Evolutionary conservation across 169 alveolate species (phyloP), one percentile per base, ranked within the genome.

Genomic region (Babesia ovis): DNA sequence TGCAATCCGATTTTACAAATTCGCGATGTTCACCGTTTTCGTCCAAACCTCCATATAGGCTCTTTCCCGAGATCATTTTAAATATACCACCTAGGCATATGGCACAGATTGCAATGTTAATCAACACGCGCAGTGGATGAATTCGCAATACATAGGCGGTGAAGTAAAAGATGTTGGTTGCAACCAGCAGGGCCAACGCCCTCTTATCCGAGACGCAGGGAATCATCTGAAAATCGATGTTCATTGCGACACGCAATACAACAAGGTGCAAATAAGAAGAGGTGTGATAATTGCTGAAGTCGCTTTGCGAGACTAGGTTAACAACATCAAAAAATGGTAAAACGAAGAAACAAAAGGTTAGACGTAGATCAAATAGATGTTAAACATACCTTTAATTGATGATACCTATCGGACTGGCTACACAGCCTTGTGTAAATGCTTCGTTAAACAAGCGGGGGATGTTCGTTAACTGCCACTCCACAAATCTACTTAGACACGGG

Each of bases 111-210:
- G 45, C 60, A 23, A 58, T 9, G 50, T 79, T 79, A 55, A 35
- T 16, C 66, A 79, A 32, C 23, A 79, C 51, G 27, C 64, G 29
- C 34, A 79, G 55, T 4, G 77, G 76, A 18, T 74, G 54, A 20
- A 70, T 3, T 23, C 74, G 56, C 25, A 79, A 18, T 18, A 79
- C 76, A 67, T 69, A 70, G 20, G 77, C 61, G 14, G 83, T 57
- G 43, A 79, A 69, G 69, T 70, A 71, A 3, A 68, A 45, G 25
- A 71, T 20, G 77, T 79, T 79, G 62, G 72, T 50, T n/a, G 74
- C 61, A 3, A 64, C 59, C 32, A 79, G 57, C 45, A 79, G 61
- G 32, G 51, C 37, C 51, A 69, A 22, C 2, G 74, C 74, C 51
- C 45, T 45, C 74, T 37, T 64, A 29, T 64, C 74, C 45, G 51